Evolutionary conservation across 140 eudicot species (phyloP).

Genomic region (Oenanthe javanica): DNA sequence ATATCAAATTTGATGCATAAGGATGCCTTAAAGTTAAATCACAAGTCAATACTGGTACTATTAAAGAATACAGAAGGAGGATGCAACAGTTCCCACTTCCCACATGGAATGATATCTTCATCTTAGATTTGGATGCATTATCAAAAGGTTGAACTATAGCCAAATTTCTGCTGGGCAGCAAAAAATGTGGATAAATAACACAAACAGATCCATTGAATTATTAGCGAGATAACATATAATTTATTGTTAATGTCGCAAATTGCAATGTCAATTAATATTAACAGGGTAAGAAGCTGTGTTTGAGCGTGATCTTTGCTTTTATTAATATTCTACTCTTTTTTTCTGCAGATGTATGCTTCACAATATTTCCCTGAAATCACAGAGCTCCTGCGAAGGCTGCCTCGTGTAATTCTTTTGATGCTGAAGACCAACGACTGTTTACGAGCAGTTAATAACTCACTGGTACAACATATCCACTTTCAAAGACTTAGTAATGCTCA

Average conservation of each 20-base stretch:
- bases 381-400: slow-evolving; percentile 79
- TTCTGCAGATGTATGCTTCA: slow-evolving; percentile 77
- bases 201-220: too few relatives aligned
- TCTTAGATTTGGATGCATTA: slow-evolving; percentile 3
- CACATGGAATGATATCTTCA: not conserved
- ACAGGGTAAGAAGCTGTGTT: not conserved
- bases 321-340: not conserved
- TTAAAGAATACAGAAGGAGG: not conserved
- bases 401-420: slow-evolving; percentile 88
- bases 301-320: not conserved
- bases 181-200: too few relatives aligned
- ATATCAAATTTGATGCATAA: not conserved
- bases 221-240: not conserved
- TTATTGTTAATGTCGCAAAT: not conserved
- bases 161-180: too few relatives aligned
- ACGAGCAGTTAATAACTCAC: slow-evolving; percentile 66
- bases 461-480: slow-evolving; percentile 46
- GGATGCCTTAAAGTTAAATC: not conserved
- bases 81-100: not conserved
- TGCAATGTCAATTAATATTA: not conserved
- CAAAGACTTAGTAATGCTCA: not conserved
- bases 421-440: slow-evolving; percentile 94
- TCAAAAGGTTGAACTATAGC: not conserved
- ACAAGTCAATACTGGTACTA: not conserved
- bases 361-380: slow-evolving; percentile 80